Percentiles rank a stretch among this genome's conserved stretches.
Evolutionary conservation across 306 rosid genomes (phyloP).

Genomic region (Hippophae rhamnoides): DNA sequence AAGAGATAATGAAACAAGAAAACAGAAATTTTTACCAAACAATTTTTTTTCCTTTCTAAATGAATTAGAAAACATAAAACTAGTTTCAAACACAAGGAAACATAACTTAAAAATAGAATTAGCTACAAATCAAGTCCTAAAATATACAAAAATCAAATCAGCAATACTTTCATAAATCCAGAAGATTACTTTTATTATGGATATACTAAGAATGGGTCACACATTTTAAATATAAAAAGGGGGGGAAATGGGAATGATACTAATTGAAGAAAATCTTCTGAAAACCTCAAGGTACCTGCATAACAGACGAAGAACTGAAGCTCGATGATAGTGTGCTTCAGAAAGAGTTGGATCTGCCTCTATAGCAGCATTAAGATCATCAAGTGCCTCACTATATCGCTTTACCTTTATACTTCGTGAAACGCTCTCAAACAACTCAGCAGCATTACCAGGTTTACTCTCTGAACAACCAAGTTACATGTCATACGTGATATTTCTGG

Average conservation of each 20-base stretch:
- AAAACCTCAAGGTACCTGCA: conserved; percentile 58
- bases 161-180: no score
- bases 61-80: no score
- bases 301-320: conserved; percentile 74
- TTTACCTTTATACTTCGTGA: conserved; percentile 71
- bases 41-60: no score
- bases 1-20: no score
- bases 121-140: no score
- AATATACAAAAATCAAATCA: no score
- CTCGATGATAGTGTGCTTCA: conserved; percentile 77
- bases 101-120: no score
- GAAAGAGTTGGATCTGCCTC: conserved; percentile 88
- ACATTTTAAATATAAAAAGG: not conserved
- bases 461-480: conserved; percentile 28
- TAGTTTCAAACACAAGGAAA: no score
- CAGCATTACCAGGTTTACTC: conserved; percentile 59
- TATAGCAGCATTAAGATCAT: conserved; percentile 92
- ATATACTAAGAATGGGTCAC: not conserved
- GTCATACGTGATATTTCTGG: not conserved
- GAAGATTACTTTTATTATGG: no score
- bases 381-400: conserved; percentile 77
- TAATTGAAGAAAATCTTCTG: conserved; percentile 11
- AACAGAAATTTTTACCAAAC: no score
- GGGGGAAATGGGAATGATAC: not conserved
- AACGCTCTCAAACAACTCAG: conserved; percentile 74